Base-by-base conservation (phyloP, 306 rosid species). In the Quillaja saponaria region DNA sequence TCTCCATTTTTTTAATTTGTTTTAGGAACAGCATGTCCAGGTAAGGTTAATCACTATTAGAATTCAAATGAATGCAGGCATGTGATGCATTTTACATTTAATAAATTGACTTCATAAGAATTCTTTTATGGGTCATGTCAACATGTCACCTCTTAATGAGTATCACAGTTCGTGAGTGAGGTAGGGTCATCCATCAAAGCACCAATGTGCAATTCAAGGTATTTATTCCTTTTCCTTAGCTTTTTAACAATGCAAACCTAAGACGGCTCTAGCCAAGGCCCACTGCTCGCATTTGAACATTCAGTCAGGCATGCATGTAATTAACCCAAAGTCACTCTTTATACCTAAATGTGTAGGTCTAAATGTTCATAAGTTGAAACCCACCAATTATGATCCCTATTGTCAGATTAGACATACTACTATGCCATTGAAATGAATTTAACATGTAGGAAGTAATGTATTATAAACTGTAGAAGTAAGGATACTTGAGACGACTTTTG, bases 401-500 rank as follows among this genome's bases (percentile, higher is more conserved):
- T 42, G 31, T 42, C 48, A 42, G 15, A 4, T 42, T 13, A 42
- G 15, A 3, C 14, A 42, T 13, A 2, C 48, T 25, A 25, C 31
- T 25, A 25, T 25, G 31, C 31, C 31, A 25, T 2, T 25, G 4
- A 25, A 25, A 25, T 25, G 31, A 25, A 25, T 25, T 25, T 25
- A 25, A 25, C n/a, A n/a, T n/a, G n/a, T n/a, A 25, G 31, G 31
- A 25, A 25, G 31, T 25, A 25, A 25, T 1, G 4, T 25, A 25
- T 25, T 1, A 25, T 25, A 25, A 25, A 25, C 4, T 25, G 31
- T 25, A 25, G 4, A 25, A 1, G 31, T 25, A 44, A 61, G 50
- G 57, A 48, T 6, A 42, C 45, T 47, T 31, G 52, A 16, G 33
- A 44, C 3, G 25, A 74, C 59, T 71, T 72, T 46, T 40, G 66